Percentiles rank a stretch among this genome's conserved stretches.
Evolutionary conservation across 495 filamentous ascomycete genomes (phyloP).

Genomic region (Aspergillus bertholletiae): DNA sequence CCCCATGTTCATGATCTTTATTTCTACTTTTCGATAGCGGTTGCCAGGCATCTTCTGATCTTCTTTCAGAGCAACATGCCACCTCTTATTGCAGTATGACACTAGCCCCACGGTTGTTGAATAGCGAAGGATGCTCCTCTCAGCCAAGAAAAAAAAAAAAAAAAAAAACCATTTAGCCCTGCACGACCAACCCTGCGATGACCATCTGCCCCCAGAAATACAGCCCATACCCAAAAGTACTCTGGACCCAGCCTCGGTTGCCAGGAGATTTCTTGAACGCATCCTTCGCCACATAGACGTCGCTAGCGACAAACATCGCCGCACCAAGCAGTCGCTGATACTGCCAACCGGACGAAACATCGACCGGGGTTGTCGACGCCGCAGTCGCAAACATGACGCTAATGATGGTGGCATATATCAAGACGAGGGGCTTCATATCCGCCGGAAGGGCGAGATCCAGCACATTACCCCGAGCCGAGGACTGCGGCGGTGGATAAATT

Average conservation of each 20-base stretch:
- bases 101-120: too few relatives aligned
- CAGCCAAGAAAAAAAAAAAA: too few relatives aligned
- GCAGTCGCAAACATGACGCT: constrained; percentile 17
- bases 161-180: too few relatives aligned
- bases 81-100: too few relatives aligned
- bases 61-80: too few relatives aligned
- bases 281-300: constrained; percentile 12
- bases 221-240: constrained; percentile 11
- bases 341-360: neutral
- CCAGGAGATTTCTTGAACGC: neutral
- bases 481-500: constrained; percentile 10
- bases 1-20: too few relatives aligned
- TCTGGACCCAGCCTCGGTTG: neutral
- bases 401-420: constrained; percentile 15
- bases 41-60: too few relatives aligned
- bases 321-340: constrained; percentile 6
- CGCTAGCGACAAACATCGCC: constrained; percentile 12
- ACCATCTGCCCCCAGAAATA: constrained; percentile 16
- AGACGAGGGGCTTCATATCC: constrained; percentile 17
- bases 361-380: constrained; percentile 5
- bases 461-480: constrained; percentile 10
- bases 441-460: constrained; percentile 10
- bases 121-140: too few relatives aligned
- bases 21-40: too few relatives aligned
- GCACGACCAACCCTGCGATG: constrained; percentile 9